Percentiles rank a stretch among this genome's conserved stretches.
Evolutionary conservation across 768 basidiomycete species (phyloP).

Genomic region (Rickenella mellea): DNA sequence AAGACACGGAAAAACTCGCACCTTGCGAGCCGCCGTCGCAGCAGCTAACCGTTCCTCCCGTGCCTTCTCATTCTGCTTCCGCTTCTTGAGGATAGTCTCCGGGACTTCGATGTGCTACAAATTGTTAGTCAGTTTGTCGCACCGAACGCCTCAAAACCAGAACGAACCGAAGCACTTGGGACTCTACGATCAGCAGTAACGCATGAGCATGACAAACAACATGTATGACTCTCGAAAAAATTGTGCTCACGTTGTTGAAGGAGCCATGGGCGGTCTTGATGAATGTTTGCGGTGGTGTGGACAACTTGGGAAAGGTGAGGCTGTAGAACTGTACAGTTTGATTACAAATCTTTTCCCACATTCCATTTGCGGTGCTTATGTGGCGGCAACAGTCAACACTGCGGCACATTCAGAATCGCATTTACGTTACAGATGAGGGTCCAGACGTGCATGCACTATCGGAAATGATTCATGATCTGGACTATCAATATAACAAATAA

Average conservation of each 20-base stretch:
- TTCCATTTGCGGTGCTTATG: too few relatives aligned
- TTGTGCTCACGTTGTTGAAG: slow-evolving; percentile 45
- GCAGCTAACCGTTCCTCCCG: slow-evolving; percentile 87
- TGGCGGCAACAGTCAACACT: too few relatives aligned
- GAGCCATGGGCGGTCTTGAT: slow-evolving; percentile 36
- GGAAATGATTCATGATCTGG: too few relatives aligned
- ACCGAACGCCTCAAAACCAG: not conserved
- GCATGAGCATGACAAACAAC: slow-evolving; percentile 5
- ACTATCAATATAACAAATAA: too few relatives aligned
- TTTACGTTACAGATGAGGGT: too few relatives aligned
- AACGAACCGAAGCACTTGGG: slow-evolving; percentile 37
- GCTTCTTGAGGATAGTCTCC: slow-evolving; percentile 99
- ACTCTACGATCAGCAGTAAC: slow-evolving; percentile 21
- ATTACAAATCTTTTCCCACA: too few relatives aligned
- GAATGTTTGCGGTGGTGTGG: too few relatives aligned
- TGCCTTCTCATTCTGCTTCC: slow-evolving; percentile 95
- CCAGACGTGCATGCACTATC: too few relatives aligned
- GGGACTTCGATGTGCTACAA: slow-evolving; percentile 87
- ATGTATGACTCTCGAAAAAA: not conserved
- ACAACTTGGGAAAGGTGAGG: too few relatives aligned
- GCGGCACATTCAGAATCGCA: too few relatives aligned
- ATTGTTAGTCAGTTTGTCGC: not conserved
- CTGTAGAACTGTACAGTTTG: too few relatives aligned
- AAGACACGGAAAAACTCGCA: slow-evolving; percentile 30
- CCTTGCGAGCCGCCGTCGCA: slow-evolving; percentile 82